Conservation (phyloP, 768 basidiomycete species). For the Termitomyces sp. region DNA sequence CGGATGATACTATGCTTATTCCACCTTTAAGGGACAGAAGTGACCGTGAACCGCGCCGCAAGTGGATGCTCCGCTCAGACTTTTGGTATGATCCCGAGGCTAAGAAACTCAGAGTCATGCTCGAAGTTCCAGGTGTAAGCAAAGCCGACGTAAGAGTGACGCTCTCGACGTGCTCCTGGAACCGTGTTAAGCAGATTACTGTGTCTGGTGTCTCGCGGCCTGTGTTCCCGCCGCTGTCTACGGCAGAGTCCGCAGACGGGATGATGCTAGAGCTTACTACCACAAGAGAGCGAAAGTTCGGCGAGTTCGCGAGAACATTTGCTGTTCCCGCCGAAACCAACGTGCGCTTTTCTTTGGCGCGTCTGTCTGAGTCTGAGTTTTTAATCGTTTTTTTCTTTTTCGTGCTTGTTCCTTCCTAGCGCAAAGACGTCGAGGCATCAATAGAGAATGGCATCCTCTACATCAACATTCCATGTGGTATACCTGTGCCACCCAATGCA, state of each 20-base stretch:
- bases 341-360: slow-evolving; percentile 33
- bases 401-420: slow-evolving; percentile 21
- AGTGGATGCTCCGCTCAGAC: slow-evolving; percentile 54
- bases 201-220: slow-evolving; percentile 44
- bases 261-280: slow-evolving; percentile 13
- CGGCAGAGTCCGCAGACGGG: slow-evolving; percentile 16
- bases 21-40: slow-evolving; percentile 11
- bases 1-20: slow-evolving; percentile 12
- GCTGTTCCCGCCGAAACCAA: slow-evolving; percentile 52
- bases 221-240: slow-evolving; percentile 26
- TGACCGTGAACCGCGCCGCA: slow-evolving; percentile 12
- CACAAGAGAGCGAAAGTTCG: slow-evolving; percentile 50
- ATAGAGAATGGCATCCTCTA: slow-evolving; percentile 61
- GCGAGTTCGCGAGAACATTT: slow-evolving; percentile 43
- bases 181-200: slow-evolving; percentile 56
- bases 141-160: slow-evolving; percentile 52
- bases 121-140: slow-evolving; percentile 68
- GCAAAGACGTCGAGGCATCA: slow-evolving; percentile 46
- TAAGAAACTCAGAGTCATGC: slow-evolving; percentile 49
- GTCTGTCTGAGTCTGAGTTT: slow-evolving; percentile 12
- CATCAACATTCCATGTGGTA: slow-evolving; percentile 48
- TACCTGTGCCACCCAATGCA: slow-evolving; percentile 36
- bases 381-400: slow-evolving; percentile 14
- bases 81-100: slow-evolving; percentile 49
- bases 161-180: slow-evolving; percentile 57